Evolutionary conservation across 2,329 filamentous ascomycete species (phyloP).

Genomic region (Diaporthe longicolla): DNA sequence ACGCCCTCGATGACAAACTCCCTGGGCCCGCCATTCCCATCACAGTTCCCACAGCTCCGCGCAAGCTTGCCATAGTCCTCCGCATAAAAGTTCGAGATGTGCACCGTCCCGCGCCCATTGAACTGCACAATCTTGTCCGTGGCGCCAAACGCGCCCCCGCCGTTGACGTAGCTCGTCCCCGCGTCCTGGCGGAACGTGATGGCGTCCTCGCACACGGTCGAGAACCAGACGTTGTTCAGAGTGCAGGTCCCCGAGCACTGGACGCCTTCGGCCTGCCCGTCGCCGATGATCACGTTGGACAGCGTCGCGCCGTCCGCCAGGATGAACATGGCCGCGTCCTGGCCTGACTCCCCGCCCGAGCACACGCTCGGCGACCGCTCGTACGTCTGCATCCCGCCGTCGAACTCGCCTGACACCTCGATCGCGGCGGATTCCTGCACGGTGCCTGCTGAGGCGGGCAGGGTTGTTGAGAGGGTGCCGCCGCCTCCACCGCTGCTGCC

Average conservation of each 20-base stretch:
- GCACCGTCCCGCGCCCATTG: constrained; percentile 54
- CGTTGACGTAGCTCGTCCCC: constrained; percentile 55
- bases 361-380: constrained; percentile 30
- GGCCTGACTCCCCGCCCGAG: background rate
- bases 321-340: constrained; percentile 61
- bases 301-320: constrained; percentile 63
- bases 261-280: constrained; percentile 61
- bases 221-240: constrained; percentile 54
- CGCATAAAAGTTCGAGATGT: constrained; percentile 57
- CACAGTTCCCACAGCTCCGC: constrained; percentile 64
- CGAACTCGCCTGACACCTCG: background rate
- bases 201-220: constrained; percentile 53
- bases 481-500: background rate
- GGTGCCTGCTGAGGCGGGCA: constrained; percentile 18
- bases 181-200: constrained; percentile 52
- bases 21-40: constrained; percentile 53
- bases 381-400: constrained; percentile 16
- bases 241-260: constrained; percentile 64
- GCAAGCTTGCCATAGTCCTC: constrained; percentile 61
- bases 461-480: background rate
- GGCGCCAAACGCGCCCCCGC: constrained; percentile 55
- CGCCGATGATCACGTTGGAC: constrained; percentile 65
- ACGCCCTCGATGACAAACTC: constrained; percentile 60
- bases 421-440: constrained; percentile 5
- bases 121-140: constrained; percentile 56